phyloP scores from a whole-genome alignment of 1,284 basidiomycete genomes.

The Sutorius eximius region DNA sequence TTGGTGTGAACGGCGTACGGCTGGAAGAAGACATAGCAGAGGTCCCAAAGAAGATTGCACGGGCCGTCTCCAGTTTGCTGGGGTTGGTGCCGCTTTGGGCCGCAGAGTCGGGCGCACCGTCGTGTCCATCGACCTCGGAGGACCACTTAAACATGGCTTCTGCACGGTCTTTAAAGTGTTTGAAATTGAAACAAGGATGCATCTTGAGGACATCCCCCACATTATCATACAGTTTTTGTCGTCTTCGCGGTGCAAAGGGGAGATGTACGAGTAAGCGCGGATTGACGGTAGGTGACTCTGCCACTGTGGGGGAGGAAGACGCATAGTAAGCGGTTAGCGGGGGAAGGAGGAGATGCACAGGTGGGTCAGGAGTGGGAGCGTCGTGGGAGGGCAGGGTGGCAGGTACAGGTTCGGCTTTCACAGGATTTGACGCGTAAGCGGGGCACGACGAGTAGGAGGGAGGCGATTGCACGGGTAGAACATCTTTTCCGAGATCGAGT shows the following conservation, averaged over 20 bases:
- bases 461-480: constrained; percentile 21
- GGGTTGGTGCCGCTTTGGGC: constrained; percentile 12
- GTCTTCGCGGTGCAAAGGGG: constrained; percentile 39
- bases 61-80: constrained; percentile 31
- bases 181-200: constrained; percentile 52
- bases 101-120: constrained; percentile 12
- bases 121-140: constrained; percentile 24
- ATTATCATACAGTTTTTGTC: constrained; percentile 40
- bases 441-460: constrained; percentile 15
- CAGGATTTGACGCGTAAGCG: constrained; percentile 20
- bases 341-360: constrained; percentile 31
- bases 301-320: constrained; percentile 22
- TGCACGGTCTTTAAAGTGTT: constrained; percentile 47
- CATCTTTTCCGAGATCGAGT: constrained; percentile 39
- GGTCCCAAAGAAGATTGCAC: constrained; percentile 38
- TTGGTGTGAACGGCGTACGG: constrained; percentile 22
- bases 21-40: constrained; percentile 9
- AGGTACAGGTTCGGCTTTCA: constrained; percentile 51
- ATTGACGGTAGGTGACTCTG: constrained; percentile 39
- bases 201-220: constrained; percentile 48
- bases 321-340: constrained; percentile 21
- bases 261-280: constrained; percentile 40
- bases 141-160: constrained; percentile 48
- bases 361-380: constrained; percentile 16
- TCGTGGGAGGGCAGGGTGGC: constrained; percentile 31